A percentile compares a stretch with the other conserved stretches of the same genome.
Evolutionary conservation across 768 basidiomycete species (phyloP).

Genomic region (Phaeotremella fagi): DNA sequence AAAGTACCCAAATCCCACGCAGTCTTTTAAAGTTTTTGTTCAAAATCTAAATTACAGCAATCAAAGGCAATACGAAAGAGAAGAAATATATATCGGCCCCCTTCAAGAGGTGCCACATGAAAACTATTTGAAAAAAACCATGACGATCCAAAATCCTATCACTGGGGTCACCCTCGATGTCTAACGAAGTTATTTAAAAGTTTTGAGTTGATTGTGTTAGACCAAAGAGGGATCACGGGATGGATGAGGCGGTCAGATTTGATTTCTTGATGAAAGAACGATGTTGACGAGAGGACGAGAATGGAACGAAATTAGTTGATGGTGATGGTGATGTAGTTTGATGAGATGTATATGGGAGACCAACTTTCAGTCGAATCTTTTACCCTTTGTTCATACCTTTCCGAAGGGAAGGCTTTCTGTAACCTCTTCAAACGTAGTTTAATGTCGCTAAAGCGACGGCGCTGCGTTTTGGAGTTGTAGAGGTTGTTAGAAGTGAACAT

Average conservation of each 20-base stretch:
- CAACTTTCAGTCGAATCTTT: constrained; percentile 38
- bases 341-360: not conserved
- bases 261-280: not conserved
- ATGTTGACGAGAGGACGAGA: constrained; percentile 1
- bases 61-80: no score
- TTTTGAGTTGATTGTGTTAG: not conserved
- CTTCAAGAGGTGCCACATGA: no score
- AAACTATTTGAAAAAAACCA: no score
- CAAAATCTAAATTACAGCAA: no score
- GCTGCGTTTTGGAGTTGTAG: constrained; percentile 43
- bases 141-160: constrained; percentile 47
- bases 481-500: not conserved
- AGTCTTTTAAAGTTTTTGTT: no score
- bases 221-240: constrained; percentile 37
- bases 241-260: constrained; percentile 49
- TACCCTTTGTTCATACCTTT: constrained; percentile 42
- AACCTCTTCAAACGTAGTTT: not conserved
- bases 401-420: constrained; percentile 35
- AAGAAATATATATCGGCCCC: no score
- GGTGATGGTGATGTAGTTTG: constrained; percentile 6
- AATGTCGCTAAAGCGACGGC: constrained; percentile 39
- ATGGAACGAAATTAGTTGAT: constrained; percentile 3
- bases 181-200: not conserved
- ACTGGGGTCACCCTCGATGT: constrained; percentile 41
- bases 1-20: no score